Evolutionary conservation across 1,284 basidiomycete genomes (phyloP), one percentile per base, ranked within the genome.

Genomic region (Fomitopsis pinicola): DNA sequence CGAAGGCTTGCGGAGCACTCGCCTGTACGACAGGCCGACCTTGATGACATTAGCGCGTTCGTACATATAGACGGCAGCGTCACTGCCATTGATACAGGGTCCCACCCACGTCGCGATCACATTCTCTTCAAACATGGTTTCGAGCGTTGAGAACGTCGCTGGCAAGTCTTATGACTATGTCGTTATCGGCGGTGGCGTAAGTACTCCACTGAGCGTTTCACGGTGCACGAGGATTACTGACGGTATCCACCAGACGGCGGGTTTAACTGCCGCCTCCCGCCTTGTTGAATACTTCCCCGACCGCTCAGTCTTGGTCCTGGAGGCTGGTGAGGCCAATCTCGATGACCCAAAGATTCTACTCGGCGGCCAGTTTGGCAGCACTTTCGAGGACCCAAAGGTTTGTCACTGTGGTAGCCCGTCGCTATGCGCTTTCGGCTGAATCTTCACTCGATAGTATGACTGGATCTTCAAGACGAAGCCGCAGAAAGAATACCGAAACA

Each of bases 301-400:
- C 50, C 61, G 61, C 19, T 63, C 76, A 2, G 76, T 78, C n/a
- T 66, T 75, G 19, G 73, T 80, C 15, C 64, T 79, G n/a, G 77
- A 79, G 66, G 77, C 77, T 7, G 78, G 78, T 10, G 64, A 66
- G 22, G 68, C 68, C 17, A 71, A 74, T 48, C 46, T 75, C 12
- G 66, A 72, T 33, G 74, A 77, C 58, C 68, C 69, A 8, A 64
- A 67, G 14, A 67, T 75, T 22, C 56, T 48, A 69, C 72, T 36
- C n/a, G 68, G 61, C 12, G 9, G n/a, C 10, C 17, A 26, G 17
- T 36, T 42, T 14, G 35, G 35, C n/a, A 9, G 58, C 22, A 52
- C 55, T 2, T 61, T 45, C 22, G 55, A 19, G 19, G 55, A 17
- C 48, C 28, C 33, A 26, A 45, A 17, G 19, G 53, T 38, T 3